Evolutionary conservation across 1,284 basidiomycete genomes (phyloP).

Genomic region (Rhodotorula sp.): DNA sequence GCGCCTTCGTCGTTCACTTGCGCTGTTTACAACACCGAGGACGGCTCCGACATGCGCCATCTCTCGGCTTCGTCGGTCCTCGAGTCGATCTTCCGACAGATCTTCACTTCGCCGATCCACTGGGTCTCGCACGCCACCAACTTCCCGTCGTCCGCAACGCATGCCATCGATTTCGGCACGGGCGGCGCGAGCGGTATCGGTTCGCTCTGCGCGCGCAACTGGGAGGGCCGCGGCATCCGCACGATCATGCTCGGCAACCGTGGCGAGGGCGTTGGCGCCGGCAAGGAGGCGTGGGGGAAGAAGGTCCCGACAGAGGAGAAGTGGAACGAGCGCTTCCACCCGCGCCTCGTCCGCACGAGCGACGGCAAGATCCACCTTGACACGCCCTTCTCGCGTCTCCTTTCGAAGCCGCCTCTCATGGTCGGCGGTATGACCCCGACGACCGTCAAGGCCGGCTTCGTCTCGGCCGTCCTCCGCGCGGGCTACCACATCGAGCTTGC

Average conservation of each 20-base stretch:
- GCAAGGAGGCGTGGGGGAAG: constrained; percentile 73
- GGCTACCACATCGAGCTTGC: constrained; percentile 96
- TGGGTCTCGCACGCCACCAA: constrained; percentile 80
- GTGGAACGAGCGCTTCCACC: constrained; percentile 87
- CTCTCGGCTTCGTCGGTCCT: constrained; percentile 68
- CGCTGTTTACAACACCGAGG: constrained; percentile 87
- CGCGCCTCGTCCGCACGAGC: constrained; percentile 81
- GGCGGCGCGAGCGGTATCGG: constrained; percentile 93
- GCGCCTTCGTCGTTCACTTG: constrained; percentile 69
- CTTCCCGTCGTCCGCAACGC: constrained; percentile 85
- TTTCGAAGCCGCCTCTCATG: constrained; percentile 97
- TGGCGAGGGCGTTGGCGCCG: constrained; percentile 64
- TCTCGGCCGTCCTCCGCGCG: constrained; percentile 84
- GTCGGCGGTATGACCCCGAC: constrained; percentile 97
- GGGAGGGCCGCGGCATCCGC: constrained; percentile 89
- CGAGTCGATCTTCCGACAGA: constrained; percentile 73
- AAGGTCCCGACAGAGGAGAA: constrained; percentile 72
- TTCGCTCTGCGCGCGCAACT: constrained; percentile 80
- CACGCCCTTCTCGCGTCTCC: constrained; percentile 89
- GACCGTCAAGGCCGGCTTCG: constrained; percentile 88
- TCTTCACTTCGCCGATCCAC: constrained; percentile 87
- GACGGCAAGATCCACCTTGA: constrained; percentile 89
- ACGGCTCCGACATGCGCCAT: constrained; percentile 77
- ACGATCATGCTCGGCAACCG: constrained; percentile 82
- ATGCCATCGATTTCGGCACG: constrained; percentile 94